Conservation (phyloP, 2,329 filamentous ascomycete genomes). For the Diaporthe citriasiana region DNA sequence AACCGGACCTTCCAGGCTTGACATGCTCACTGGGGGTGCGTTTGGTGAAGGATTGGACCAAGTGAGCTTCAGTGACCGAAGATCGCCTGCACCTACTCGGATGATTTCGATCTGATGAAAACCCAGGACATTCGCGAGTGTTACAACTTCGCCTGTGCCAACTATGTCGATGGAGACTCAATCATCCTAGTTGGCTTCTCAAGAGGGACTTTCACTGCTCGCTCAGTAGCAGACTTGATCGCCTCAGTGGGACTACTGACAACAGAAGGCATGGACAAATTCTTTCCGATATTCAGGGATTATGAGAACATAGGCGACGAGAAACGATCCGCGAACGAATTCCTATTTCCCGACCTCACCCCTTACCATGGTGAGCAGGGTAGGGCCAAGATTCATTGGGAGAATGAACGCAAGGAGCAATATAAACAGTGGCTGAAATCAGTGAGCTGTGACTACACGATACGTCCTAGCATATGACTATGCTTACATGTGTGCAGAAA, state of each 20-base stretch:
- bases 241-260: conserved; percentile 58
- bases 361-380: conserved; percentile 47
- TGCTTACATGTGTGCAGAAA: conserved; percentile 43
- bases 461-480: background rate
- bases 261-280: conserved; percentile 56
- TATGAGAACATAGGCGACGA: conserved; percentile 52
- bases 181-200: conserved; percentile 57
- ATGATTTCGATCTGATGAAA: background rate
- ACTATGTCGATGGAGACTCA: conserved; percentile 54
- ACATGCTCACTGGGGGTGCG: conserved; percentile 50
- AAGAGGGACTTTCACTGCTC: conserved; percentile 57
- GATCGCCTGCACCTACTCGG: background rate
- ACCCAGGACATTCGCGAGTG: conserved; percentile 52
- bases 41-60: conserved; percentile 52
- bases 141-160: conserved; percentile 56
- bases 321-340: conserved; percentile 45
- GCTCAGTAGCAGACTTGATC: conserved; percentile 56
- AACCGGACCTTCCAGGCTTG: conserved; percentile 48
- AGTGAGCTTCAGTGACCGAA: conserved; percentile 23
- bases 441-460: conserved; percentile 43
- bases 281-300: conserved; percentile 58
- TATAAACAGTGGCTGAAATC: conserved; percentile 56
- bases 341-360: conserved; percentile 45
- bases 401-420: conserved; percentile 50
- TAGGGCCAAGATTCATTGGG: conserved; percentile 51